These are phyloP conservation scores for Paraconiothyrium sp. DNA, from an alignment of 2,329 filamentous ascomycete genomes.

Conservation along the genomic window DNA sequence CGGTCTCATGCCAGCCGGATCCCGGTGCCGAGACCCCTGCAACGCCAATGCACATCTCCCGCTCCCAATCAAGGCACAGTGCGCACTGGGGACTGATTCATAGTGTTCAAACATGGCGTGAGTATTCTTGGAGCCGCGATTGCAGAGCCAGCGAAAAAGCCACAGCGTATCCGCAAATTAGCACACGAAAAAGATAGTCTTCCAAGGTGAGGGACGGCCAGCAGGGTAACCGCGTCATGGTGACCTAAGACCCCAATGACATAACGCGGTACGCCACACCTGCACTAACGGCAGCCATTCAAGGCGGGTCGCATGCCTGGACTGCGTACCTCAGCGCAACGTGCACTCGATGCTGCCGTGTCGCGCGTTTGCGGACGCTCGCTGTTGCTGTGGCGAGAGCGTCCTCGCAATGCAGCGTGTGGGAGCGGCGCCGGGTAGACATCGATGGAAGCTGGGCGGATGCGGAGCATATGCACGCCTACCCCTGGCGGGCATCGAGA, in stretches of 20 bases:
- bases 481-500: neutral
- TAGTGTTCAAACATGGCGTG: neutral
- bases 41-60: conserved; percentile 13
- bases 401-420: neutral
- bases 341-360: neutral
- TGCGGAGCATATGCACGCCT: neutral
- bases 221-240: conserved; percentile 12
- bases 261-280: conserved; percentile 1
- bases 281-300: conserved; percentile 2
- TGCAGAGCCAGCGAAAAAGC: neutral
- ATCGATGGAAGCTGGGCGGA: neutral
- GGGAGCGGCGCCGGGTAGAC: neutral
- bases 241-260: conserved; percentile 13
- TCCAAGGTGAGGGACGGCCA: neutral
- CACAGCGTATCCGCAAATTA: neutral
- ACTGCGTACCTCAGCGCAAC: neutral
- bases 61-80: neutral
- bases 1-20: neutral
- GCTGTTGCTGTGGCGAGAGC: too few species aligned
- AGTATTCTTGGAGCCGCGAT: neutral
- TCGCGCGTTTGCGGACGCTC: neutral
- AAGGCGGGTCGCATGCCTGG: neutral
- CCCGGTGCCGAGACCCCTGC: conserved; percentile 4
- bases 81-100: neutral
- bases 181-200: neutral